Percentiles rank a stretch among this genome's conserved stretches.
Evolutionary conservation across 2,329 filamentous ascomycete genomes (phyloP).

Genomic region (Rhexocercosporidium sp.): DNA sequence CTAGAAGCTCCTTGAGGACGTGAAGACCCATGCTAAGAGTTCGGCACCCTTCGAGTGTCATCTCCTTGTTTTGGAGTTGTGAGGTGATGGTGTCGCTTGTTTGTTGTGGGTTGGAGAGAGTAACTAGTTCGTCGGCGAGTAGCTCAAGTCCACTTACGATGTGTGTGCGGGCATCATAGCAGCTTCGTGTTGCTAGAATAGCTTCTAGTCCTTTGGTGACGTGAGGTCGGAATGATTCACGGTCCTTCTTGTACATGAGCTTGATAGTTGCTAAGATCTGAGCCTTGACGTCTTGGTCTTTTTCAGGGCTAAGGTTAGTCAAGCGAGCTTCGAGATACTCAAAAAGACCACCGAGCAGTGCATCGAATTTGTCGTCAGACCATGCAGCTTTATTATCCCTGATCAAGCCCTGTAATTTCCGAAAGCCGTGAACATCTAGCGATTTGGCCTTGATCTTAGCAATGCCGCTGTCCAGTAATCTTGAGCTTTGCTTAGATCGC

Average conservation of each 20-base stretch:
- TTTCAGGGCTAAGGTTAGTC: conserved; percentile 60
- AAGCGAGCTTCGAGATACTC: conserved; percentile 71
- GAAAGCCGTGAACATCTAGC: conserved; percentile 82
- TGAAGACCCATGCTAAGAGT: conserved; percentile 67
- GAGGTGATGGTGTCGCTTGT: conserved; percentile 60
- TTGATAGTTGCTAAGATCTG: conserved; percentile 78
- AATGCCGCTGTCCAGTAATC: conserved; percentile 76
- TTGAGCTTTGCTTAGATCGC: conserved; percentile 60
- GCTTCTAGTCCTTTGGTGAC: conserved; percentile 71
- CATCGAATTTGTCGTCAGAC: conserved; percentile 70
- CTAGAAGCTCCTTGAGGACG: conserved; percentile 63
- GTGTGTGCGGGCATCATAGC: conserved; percentile 71
- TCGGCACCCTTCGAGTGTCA: conserved; percentile 53
- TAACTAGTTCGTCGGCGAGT: conserved; percentile 73
- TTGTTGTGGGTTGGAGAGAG: conserved; percentile 66
- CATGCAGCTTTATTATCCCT: conserved; percentile 69
- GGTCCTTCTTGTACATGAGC: conserved; percentile 71
- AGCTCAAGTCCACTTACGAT: conserved; percentile 77
- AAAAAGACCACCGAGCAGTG: conserved; percentile 70
- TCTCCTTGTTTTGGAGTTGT: conserved; percentile 52
- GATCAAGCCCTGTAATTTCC: conserved; percentile 76
- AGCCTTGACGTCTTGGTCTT: conserved; percentile 73
- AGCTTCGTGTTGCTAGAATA: conserved; percentile 66
- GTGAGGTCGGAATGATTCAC: conserved; percentile 69
- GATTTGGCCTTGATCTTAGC: conserved; percentile 71